A percentile compares a stretch with the other conserved stretches of the same genome.
phyloP scores from a whole-genome alignment of 2,329 filamentous ascomycete species.

The Scedosporium minutisporum region DNA sequence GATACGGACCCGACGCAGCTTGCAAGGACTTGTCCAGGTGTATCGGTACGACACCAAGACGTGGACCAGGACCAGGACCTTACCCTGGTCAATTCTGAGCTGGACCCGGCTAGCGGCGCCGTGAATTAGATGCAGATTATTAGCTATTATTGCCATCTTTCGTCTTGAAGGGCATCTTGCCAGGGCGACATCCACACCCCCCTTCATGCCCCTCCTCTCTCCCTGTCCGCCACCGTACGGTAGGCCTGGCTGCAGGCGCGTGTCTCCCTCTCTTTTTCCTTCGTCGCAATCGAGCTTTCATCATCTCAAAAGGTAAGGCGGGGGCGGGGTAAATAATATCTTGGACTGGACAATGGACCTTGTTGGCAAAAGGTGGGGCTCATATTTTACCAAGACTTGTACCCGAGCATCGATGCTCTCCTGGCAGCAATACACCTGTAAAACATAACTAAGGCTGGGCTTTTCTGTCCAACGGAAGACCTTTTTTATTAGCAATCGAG shows the following conservation, averaged over 20 bases:
- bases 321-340: constrained; percentile 1
- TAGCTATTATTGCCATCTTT: too few species aligned
- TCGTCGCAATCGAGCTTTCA: background rate
- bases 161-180: too few species aligned
- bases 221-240: too few species aligned
- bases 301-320: background rate
- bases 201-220: too few species aligned
- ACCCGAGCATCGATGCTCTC: too few species aligned
- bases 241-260: too few species aligned
- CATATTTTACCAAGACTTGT: background rate
- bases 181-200: too few species aligned
- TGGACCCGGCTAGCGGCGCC: background rate
- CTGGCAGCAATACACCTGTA: background rate
- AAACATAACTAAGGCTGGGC: background rate
- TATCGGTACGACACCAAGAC: background rate
- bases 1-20: background rate
- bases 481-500: background rate
- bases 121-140: background rate
- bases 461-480: background rate
- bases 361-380: background rate
- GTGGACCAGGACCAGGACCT: background rate
- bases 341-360: background rate
- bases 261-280: too few species aligned
- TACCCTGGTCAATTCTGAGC: background rate
- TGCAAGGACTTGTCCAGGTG: background rate